Percentiles rank a stretch among this genome's conserved stretches.
Evolutionary conservation across 352 stramenopile genomes (phyloP).

Genomic region (Globisporangium emineosum): DNA sequence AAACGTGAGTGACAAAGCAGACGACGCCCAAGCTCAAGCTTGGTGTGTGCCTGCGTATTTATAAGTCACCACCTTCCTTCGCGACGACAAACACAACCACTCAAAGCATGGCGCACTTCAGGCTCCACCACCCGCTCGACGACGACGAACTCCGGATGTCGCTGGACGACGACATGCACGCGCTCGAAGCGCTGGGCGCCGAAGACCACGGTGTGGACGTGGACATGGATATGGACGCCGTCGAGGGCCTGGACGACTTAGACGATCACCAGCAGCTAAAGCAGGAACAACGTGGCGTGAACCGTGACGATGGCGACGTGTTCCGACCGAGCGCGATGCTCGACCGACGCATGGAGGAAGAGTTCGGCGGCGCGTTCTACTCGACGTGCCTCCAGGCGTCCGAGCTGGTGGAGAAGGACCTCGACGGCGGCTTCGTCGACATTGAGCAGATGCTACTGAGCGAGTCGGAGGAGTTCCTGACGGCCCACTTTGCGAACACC

Average conservation of each 20-base stretch:
- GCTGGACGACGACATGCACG: slow-evolving; percentile 18
- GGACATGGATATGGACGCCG: slow-evolving; percentile 4
- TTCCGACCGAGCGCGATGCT: slow-evolving; percentile 70
- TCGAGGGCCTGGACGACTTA: slow-evolving; percentile 10
- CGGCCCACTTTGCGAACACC: slow-evolving; percentile 16
- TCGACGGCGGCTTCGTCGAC: slow-evolving; percentile 37
- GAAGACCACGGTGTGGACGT: slow-evolving; percentile 11
- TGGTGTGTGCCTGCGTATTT: background rate
- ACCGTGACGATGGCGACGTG: slow-evolving; percentile 23
- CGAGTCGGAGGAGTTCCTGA: slow-evolving; percentile 36
- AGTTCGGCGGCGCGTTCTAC: slow-evolving; percentile 34
- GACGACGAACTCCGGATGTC: slow-evolving; percentile 15
- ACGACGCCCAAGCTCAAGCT: too few species aligned
- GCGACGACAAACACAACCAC: too few species aligned
- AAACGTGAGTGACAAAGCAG: too few species aligned
- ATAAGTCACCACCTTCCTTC: background rate
- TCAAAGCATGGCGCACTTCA: background rate
- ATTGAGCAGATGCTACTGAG: slow-evolving; percentile 69
- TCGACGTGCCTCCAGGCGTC: slow-evolving; percentile 30
- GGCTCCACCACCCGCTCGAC: slow-evolving; percentile 9
- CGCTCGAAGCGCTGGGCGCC: slow-evolving; percentile 15
- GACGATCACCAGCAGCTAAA: background rate
- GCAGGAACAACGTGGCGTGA: background rate
- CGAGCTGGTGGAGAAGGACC: slow-evolving; percentile 20
- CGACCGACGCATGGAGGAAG: slow-evolving; percentile 43